Conservation (phyloP, 108 stramenopile species). For the Nannochloropsis gaditana region DNA sequence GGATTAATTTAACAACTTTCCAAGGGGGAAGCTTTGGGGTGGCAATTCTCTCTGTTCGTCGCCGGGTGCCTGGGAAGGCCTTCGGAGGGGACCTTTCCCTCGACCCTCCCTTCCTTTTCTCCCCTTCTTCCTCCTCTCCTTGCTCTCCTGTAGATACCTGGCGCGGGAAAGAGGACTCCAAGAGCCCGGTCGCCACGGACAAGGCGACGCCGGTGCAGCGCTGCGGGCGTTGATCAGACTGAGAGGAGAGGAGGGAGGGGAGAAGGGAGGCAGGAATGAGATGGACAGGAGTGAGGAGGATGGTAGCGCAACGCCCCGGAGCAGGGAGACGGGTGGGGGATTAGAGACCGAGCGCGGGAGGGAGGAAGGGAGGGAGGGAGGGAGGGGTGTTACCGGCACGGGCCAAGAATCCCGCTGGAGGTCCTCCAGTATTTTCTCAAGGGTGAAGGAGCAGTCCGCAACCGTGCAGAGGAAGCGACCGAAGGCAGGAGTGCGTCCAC, state of each 20-base stretch:
- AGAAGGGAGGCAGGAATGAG: conserved; percentile 60
- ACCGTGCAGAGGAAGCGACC: conserved; percentile 85
- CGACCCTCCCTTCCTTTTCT: neutral
- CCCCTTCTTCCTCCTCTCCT: neutral
- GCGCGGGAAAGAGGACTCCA: conserved; percentile 82
- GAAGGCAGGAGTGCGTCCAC: conserved; percentile 45
- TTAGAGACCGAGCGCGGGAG: neutral
- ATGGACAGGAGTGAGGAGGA: conserved; percentile 43
- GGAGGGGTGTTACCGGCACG: conserved; percentile 68
- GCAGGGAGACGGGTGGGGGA: neutral
- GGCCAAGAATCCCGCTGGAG: conserved; percentile 96
- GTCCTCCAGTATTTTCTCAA: conserved; percentile 93
- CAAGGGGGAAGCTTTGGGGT: too few species aligned
- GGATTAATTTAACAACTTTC: too few species aligned
- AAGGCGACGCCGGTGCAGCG: conserved; percentile 84
- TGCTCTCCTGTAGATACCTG: conserved; percentile 32
- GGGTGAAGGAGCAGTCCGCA: conserved; percentile 76
- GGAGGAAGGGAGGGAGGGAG: conserved; percentile 53
- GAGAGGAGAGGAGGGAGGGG: neutral
- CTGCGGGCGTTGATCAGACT: conserved; percentile 68
- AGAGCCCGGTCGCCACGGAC: conserved; percentile 72
- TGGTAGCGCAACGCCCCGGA: neutral
- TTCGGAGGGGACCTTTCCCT: too few species aligned
- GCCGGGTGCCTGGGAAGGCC: too few species aligned
- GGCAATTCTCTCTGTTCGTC: too few species aligned